Percentiles rank a stretch among this genome's conserved stretches.
Evolutionary conservation across 2,329 filamentous ascomycete genomes (phyloP).

Genomic region (Bipolaris victoriae): DNA sequence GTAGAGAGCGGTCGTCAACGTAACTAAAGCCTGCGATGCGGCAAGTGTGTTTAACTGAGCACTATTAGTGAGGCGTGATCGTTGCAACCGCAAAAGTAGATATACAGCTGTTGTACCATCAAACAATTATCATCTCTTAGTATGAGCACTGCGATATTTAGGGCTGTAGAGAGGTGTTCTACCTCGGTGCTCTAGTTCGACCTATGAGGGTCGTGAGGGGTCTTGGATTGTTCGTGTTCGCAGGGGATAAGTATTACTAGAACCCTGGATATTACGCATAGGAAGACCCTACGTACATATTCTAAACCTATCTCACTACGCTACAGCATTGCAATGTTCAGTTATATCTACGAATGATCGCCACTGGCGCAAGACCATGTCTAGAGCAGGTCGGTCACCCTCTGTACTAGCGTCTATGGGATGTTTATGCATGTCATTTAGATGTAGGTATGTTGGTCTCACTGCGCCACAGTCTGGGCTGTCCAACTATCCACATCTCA

Average conservation of each 20-base stretch:
- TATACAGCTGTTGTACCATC: background rate
- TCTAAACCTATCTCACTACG: background rate
- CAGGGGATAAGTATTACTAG: constrained; percentile 8
- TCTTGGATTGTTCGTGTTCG: background rate
- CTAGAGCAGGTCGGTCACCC: background rate
- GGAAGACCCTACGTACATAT: constrained; percentile 1
- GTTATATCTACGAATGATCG: constrained; percentile 2
- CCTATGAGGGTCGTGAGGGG: background rate
- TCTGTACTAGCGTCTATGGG: background rate
- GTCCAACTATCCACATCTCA: too few relatives aligned
- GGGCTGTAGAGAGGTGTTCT: background rate
- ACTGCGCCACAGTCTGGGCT: too few relatives aligned
- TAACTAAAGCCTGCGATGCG: background rate
- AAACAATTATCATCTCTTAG: background rate
- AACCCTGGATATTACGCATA: constrained; percentile 6
- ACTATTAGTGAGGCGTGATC: background rate
- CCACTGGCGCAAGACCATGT: background rate
- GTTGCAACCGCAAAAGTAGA: background rate
- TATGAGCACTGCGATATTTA: background rate
- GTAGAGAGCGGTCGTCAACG: background rate
- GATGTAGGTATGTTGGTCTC: too few relatives aligned
- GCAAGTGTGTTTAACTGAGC: background rate
- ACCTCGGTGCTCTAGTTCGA: background rate
- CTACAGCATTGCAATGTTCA: constrained; percentile 13
- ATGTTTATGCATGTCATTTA: too few relatives aligned